A percentile compares a stretch with the other conserved stretches of the same genome.
Evolutionary conservation across 2,329 filamentous ascomycete species (phyloP).

Genomic region (Clonostachys chloroleuca): DNA sequence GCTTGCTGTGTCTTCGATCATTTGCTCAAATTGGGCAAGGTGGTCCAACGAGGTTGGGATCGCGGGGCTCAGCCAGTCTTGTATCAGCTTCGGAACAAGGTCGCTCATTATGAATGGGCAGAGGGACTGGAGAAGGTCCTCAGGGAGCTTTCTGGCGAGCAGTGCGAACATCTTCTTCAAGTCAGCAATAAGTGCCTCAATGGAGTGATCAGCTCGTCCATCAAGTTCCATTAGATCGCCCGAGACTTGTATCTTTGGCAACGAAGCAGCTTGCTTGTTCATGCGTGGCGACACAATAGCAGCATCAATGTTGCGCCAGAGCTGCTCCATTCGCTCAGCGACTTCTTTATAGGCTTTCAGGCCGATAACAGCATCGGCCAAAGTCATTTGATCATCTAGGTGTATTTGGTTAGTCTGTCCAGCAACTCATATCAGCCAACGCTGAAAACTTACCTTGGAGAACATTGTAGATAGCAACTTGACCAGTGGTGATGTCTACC

Average conservation of each 20-base stretch:
- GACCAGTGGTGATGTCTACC: constrained; percentile 51
- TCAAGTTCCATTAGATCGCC: constrained; percentile 35
- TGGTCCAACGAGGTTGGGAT: constrained; percentile 72
- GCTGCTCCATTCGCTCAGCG: constrained; percentile 50
- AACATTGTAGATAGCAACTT: constrained; percentile 50
- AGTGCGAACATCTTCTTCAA: constrained; percentile 47
- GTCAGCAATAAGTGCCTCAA: constrained; percentile 49
- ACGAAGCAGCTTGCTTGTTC: constrained; percentile 22
- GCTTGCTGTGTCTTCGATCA: constrained; percentile 57
- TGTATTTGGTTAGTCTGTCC: constrained; percentile 10
- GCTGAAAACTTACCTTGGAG: constrained; percentile 36
- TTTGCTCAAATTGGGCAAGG: constrained; percentile 66
- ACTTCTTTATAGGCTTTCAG: constrained; percentile 57
- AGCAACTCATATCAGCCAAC: neutral
- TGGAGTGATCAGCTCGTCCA: constrained; percentile 35
- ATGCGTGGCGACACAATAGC: constrained; percentile 58
- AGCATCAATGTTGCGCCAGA: constrained; percentile 61
- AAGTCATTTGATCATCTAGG: constrained; percentile 45
- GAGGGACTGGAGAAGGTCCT: constrained; percentile 53
- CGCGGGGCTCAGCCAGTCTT: constrained; percentile 68
- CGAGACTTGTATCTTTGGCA: constrained; percentile 34
- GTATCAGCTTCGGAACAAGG: constrained; percentile 64
- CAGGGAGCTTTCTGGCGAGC: constrained; percentile 45
- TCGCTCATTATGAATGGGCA: constrained; percentile 67
- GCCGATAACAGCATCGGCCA: constrained; percentile 49